phyloP scores from a whole-genome alignment of 2,329 filamentous ascomycete species.

The Ophiostoma piceae region DNA sequence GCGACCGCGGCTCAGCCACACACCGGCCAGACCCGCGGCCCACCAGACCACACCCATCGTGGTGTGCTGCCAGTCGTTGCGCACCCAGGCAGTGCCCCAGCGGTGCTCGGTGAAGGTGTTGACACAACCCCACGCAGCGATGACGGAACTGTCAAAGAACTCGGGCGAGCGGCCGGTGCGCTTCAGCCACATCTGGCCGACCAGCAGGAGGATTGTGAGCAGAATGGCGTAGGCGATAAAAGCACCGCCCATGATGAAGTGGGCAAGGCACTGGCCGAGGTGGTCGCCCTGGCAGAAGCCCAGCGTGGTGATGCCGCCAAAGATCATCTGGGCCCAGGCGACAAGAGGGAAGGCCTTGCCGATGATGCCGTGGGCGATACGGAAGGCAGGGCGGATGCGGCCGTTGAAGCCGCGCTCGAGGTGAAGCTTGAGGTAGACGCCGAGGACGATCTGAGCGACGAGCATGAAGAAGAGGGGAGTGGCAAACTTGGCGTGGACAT shows the following conservation, averaged over 20 bases:
- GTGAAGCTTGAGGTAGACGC: slow-evolving; percentile 83
- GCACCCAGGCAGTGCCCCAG: slow-evolving; percentile 84
- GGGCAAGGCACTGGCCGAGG: slow-evolving; percentile 83
- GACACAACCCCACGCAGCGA: slow-evolving; percentile 91
- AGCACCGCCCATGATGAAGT: slow-evolving; percentile 98
- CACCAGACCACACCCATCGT: slow-evolving; percentile 99
- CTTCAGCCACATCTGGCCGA: slow-evolving; percentile 82
- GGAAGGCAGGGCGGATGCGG: slow-evolving; percentile 65
- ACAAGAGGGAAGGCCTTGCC: slow-evolving; percentile 84
- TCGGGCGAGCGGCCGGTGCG: slow-evolving; percentile 84
- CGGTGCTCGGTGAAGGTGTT: slow-evolving; percentile 98
- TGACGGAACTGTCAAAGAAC: slow-evolving; percentile 89
- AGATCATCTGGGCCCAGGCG: slow-evolving; percentile 90
- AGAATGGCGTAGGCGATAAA: slow-evolving; percentile 93
- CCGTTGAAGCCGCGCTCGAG: slow-evolving; percentile 74
- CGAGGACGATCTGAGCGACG: slow-evolving; percentile 67
- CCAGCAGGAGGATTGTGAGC: slow-evolving; percentile 77
- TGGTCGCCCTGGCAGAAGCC: slow-evolving; percentile 94
- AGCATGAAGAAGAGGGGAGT: slow-evolving; percentile 75
- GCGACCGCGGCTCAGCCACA: slow-evolving; percentile 84
- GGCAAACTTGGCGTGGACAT: slow-evolving; percentile 78
- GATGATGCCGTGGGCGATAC: slow-evolving; percentile 69
- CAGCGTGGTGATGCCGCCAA: slow-evolving; percentile 85
- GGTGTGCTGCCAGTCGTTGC: slow-evolving; percentile 94
- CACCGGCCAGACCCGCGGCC: slow-evolving; percentile 82